phyloP scores from a whole-genome alignment of 306 rosid genomes.

The Quercus variabilis region DNA sequence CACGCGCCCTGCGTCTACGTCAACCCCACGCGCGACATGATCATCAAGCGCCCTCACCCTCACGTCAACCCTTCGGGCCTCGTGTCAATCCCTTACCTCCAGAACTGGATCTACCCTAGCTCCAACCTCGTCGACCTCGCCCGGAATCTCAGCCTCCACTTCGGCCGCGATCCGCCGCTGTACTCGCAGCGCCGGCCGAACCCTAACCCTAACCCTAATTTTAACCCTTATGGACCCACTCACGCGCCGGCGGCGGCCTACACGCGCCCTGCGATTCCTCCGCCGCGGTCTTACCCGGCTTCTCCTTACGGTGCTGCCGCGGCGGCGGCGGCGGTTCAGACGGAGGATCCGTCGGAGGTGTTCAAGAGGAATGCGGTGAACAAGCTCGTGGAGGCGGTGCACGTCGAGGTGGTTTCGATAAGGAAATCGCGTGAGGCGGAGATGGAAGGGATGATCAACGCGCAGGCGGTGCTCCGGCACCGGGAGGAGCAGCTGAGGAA shows the following conservation, averaged over 20 bases:
- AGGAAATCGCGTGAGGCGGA: constrained; percentile 70
- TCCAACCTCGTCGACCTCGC: constrained; percentile 70
- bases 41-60: constrained; percentile 84
- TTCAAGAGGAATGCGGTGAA: constrained; percentile 62
- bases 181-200: constrained; percentile 60
- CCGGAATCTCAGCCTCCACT: constrained; percentile 37
- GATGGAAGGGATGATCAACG: constrained; percentile 63
- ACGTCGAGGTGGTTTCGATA: constrained; percentile 43
- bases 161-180: constrained; percentile 79
- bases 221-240: neutral
- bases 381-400: constrained; percentile 76
- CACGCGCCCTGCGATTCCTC: constrained; percentile 48
- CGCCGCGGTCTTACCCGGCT: constrained; percentile 67
- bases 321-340: constrained; percentile 27
- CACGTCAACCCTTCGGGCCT: constrained; percentile 79
- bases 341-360: constrained; percentile 71
- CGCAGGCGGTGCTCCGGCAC: constrained; percentile 63
- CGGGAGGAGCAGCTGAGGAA: constrained; percentile 50
- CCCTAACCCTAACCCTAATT: constrained; percentile 30
- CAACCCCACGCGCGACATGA: constrained; percentile 91
- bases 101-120: constrained; percentile 75
- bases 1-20: constrained; percentile 84
- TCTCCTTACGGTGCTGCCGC: constrained; percentile 56
- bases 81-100: constrained; percentile 66
- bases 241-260: constrained; percentile 22